A percentile compares a stretch with the other conserved stretches of the same genome.
phyloP scores from a whole-genome alignment of 169 alveolate species.

The Perkinsus chesapeaki region DNA sequence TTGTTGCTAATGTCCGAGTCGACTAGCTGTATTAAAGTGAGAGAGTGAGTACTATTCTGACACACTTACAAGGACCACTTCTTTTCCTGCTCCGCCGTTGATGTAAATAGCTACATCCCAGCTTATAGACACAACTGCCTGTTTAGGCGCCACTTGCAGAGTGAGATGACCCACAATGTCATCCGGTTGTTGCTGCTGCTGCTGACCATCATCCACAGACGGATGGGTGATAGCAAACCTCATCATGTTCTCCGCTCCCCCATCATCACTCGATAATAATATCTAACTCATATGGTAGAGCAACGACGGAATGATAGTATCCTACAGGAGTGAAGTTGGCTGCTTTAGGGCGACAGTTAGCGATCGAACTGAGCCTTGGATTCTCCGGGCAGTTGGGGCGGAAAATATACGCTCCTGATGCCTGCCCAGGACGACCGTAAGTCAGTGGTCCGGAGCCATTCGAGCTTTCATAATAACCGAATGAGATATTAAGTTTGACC shows the following conservation, averaged over 20 bases:
- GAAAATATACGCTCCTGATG: conserved; percentile 54
- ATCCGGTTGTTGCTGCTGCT: neutral
- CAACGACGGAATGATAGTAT: neutral
- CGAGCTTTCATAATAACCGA: neutral
- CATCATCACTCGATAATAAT: too few relatives aligned
- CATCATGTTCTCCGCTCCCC: too few relatives aligned
- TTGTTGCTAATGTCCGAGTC: neutral
- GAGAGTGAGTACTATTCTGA: conserved; percentile 8
- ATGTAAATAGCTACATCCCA: conserved; percentile 10
- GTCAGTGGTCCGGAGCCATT: neutral
- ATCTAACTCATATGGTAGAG: too few relatives aligned
- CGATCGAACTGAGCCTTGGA: neutral
- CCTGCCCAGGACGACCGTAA: conserved; percentile 7
- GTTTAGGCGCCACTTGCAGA: neutral
- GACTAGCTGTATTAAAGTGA: neutral
- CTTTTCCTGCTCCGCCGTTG: conserved; percentile 32
- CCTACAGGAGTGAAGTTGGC: neutral
- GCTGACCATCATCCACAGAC: neutral
- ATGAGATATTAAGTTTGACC: neutral
- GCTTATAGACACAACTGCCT: neutral
- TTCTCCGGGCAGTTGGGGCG: conserved; percentile 32
- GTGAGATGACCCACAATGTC: neutral
- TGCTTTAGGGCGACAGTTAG: neutral
- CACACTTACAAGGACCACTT: conserved; percentile 26
- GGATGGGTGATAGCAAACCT: too few relatives aligned